Percentiles rank a stretch among this genome's conserved stretches.
Conservation (phyloP, 2,329 filamentous ascomycete species). For the Colletotrichum lini region DNA sequence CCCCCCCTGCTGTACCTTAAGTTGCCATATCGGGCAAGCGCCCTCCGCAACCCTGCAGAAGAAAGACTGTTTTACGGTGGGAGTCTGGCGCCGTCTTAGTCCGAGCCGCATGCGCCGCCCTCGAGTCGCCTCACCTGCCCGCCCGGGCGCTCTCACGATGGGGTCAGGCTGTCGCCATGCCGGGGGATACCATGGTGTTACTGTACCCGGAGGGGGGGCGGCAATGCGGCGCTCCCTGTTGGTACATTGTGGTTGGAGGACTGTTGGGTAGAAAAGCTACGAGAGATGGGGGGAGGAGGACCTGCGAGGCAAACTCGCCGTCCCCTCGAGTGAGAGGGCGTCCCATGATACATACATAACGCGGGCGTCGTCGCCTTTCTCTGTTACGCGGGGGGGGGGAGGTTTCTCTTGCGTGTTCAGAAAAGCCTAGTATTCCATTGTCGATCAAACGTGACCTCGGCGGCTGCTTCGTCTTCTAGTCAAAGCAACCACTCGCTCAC, state of each 20-base stretch:
- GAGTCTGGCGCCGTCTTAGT: slow-evolving; percentile 4
- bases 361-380: slow-evolving; percentile 3
- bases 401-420: background rate
- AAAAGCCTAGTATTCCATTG: background rate
- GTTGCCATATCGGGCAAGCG: slow-evolving; percentile 37
- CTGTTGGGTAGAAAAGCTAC: background rate
- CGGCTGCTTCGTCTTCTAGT: background rate
- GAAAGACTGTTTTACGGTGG: slow-evolving; percentile 16
- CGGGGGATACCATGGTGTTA: slow-evolving; percentile 18
- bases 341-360: slow-evolving; percentile 41
- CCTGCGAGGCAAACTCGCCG: background rate
- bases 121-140: background rate
- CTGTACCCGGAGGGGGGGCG: slow-evolving; percentile 20
- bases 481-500: slow-evolving; percentile 7
- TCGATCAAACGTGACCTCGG: slow-evolving; percentile 23
- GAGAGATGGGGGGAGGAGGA: background rate
- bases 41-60: slow-evolving; percentile 31
- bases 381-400: background rate
- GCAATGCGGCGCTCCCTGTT: slow-evolving; percentile 4
- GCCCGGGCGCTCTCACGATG: slow-evolving; percentile 31
- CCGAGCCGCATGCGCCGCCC: slow-evolving; percentile 17
- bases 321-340: slow-evolving; percentile 18
- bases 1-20: slow-evolving; percentile 1
- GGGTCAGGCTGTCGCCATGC: slow-evolving; percentile 22
- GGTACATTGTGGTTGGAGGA: background rate